These are phyloP conservation scores for Herpomyces periplanetae DNA, from an alignment of 2,329 filamentous ascomycete genomes.

Conservation along the genomic window DNA sequence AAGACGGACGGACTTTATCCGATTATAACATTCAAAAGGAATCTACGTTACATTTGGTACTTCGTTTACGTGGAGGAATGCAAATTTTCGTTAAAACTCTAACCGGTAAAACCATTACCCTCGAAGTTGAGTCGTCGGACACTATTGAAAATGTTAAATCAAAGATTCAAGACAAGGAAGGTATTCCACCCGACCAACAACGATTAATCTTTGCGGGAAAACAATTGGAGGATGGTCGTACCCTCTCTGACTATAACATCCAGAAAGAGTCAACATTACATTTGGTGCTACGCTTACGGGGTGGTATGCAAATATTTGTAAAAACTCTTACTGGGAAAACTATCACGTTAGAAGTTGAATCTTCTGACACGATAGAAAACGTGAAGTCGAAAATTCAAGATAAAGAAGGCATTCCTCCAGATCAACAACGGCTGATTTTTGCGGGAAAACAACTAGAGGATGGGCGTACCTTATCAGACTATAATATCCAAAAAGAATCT, in stretches of 20 bases:
- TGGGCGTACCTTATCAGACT: slow-evolving; percentile 57
- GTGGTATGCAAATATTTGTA: slow-evolving; percentile 53
- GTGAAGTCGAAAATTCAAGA: slow-evolving; percentile 36
- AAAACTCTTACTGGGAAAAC: slow-evolving; percentile 42
- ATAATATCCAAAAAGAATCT: slow-evolving; percentile 84
- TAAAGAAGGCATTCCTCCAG: slow-evolving; percentile 39
- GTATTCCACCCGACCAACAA: slow-evolving; percentile 76
- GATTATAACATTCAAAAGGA: slow-evolving; percentile 96
- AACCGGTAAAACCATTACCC: slow-evolving; percentile 61
- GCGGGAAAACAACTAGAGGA: slow-evolving; percentile 79
- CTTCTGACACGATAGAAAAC: slow-evolving; percentile 26
- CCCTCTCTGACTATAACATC: slow-evolving; percentile 78
- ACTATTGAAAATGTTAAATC: slow-evolving; percentile 80
- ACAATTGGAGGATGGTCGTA: slow-evolving; percentile 68
- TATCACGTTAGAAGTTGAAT: slow-evolving; percentile 25
- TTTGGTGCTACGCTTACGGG: slow-evolving; percentile 37
- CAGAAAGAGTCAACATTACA: slow-evolving; percentile 62
- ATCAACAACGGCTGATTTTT: slow-evolving; percentile 76
- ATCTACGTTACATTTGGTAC: slow-evolving; percentile 43
- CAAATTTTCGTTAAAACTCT: slow-evolving; percentile 17
- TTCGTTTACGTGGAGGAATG: slow-evolving; percentile 48
- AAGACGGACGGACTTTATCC: slow-evolving; percentile 57
- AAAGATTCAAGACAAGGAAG: slow-evolving; percentile 47
- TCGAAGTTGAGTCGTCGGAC: slow-evolving; percentile 58
- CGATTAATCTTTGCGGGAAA: slow-evolving; percentile 75